These are phyloP conservation scores for Xylariomycetidae sp. DNA, from an alignment of 2,329 filamentous ascomycete genomes.

Conservation along the genomic window DNA sequence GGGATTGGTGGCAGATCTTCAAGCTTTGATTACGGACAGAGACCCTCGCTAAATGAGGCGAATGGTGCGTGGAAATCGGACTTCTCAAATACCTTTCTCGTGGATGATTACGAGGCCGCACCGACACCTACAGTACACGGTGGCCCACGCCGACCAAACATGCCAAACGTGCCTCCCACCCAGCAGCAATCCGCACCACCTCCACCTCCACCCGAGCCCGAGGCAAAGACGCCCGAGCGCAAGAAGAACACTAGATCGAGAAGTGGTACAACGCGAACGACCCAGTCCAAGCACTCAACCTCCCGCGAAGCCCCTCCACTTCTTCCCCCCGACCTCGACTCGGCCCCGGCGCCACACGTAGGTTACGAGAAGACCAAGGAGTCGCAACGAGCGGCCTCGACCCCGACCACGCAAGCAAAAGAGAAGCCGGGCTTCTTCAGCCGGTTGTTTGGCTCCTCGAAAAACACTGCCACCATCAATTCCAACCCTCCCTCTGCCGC, in stretches of 20 bases:
- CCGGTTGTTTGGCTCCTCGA: conserved; percentile 79
- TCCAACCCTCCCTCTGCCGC: conserved; percentile 26
- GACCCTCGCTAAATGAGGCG: conserved; percentile 28
- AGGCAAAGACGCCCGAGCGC: conserved; percentile 25
- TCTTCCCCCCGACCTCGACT: conserved; percentile 34
- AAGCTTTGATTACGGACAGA: conserved; percentile 67
- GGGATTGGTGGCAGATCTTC: conserved; percentile 56
- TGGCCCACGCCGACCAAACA: conserved; percentile 57
- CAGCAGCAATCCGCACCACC: conserved; percentile 29
- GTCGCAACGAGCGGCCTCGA: conserved; percentile 36
- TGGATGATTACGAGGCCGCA: conserved; percentile 70
- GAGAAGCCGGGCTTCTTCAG: conserved; percentile 87
- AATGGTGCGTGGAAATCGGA: conserved; percentile 41
- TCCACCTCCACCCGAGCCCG: conserved; percentile 35
- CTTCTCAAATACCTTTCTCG: conserved; percentile 44
- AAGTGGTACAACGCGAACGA: conserved; percentile 22
- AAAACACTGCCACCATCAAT: conserved; percentile 35
- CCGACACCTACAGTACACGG: conserved; percentile 80
- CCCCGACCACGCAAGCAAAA: conserved; percentile 46
- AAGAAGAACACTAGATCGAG: conserved; percentile 55
- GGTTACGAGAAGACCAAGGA: conserved; percentile 58
- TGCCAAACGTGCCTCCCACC: conserved; percentile 32
- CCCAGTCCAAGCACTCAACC: conserved; percentile 24
- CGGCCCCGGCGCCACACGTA: conserved; percentile 54
- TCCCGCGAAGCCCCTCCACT: conserved; percentile 22